Conservation (phyloP, 441 rosid genomes). For the Macaranga tanarius region DNA sequence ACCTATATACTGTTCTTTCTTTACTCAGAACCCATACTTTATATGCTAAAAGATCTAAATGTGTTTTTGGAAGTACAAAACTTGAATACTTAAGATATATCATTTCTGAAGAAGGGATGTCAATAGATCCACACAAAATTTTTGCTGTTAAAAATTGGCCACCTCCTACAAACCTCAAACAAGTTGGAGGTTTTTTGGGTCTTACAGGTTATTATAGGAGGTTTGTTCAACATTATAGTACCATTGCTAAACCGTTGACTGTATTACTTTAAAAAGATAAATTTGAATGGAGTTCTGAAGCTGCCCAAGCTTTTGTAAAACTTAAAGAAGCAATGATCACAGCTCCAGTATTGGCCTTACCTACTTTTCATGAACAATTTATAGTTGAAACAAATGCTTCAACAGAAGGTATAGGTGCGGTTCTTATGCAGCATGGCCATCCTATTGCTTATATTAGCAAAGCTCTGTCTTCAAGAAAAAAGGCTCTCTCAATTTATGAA, state of each 20-base stretch:
- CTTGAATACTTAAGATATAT: background rate
- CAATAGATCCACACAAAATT: background rate
- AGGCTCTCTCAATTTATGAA: background rate
- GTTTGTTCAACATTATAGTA: too few species aligned
- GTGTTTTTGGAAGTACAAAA: too few species aligned
- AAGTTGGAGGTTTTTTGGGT: background rate
- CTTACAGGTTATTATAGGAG: background rate
- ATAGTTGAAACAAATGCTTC: too few species aligned
- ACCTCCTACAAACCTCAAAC: background rate
- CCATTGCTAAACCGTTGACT: too few species aligned
- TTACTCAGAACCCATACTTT: too few species aligned
- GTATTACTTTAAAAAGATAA: too few species aligned
- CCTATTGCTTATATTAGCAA: too few species aligned
- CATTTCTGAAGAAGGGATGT: background rate
- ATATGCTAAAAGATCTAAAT: too few species aligned
- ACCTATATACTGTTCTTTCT: too few species aligned
- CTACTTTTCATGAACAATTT: background rate
- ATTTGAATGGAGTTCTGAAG: too few species aligned
- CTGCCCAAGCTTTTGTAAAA: background rate
- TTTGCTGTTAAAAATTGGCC: background rate
- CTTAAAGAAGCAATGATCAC: background rate
- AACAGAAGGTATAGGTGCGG: too few species aligned
- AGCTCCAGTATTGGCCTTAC: background rate
- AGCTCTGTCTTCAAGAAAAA: background rate
- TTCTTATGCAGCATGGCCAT: too few species aligned